Conservation (phyloP, 202 grass and related monocot species). For the Eragrostis tef region DNA sequence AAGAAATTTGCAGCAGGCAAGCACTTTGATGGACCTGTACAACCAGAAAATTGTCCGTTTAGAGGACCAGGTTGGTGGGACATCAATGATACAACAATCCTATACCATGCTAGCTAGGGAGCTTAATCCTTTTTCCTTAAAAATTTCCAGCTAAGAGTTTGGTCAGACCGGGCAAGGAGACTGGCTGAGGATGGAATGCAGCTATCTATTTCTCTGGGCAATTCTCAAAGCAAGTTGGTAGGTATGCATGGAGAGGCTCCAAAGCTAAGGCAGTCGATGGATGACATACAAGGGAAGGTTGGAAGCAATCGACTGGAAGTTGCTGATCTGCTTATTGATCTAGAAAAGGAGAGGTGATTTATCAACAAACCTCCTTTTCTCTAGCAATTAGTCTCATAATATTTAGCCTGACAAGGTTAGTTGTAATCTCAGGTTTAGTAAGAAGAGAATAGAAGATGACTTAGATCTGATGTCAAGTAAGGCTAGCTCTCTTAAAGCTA, state of each 20-base stretch:
- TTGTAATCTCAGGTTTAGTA: constrained; percentile 64
- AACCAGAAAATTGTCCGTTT: constrained; percentile 63
- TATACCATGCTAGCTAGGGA: not conserved
- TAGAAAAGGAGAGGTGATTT: constrained; percentile 81
- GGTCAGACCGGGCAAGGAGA: constrained; percentile 63
- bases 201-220: constrained; percentile 52
- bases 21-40: constrained; percentile 66
- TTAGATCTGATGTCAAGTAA: constrained; percentile 77
- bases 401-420: constrained; percentile 27
- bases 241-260: constrained; percentile 65
- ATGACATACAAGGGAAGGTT: constrained; percentile 54
- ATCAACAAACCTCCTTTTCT: not conserved
- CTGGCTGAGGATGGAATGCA: constrained; percentile 67
- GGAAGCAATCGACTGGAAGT: constrained; percentile 61
- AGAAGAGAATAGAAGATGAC: constrained; percentile 79
- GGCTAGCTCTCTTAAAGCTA: constrained; percentile 64
- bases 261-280: constrained; percentile 55
- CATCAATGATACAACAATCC: not conserved
- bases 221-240: constrained; percentile 58
- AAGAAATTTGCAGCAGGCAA: constrained; percentile 64
- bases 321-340: constrained; percentile 64
- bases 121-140: constrained; percentile 30
- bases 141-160: constrained; percentile 63
- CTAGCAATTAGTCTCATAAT: not conserved
- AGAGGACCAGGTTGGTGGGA: constrained; percentile 69